Conservation (phyloP, 306 rosid genomes). For the Trifolium subterraneum region DNA sequence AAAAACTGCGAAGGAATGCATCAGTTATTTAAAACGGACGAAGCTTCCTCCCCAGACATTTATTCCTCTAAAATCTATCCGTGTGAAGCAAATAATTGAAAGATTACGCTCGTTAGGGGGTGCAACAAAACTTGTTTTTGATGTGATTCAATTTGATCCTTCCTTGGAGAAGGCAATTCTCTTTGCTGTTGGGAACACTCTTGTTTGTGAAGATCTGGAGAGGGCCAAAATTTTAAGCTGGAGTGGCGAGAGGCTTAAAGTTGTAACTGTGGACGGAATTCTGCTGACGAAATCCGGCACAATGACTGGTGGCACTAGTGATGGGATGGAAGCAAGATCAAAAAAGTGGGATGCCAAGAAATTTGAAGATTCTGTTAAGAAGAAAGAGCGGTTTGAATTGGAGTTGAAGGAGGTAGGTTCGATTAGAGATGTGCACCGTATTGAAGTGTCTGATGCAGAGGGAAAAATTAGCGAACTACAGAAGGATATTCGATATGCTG, state of each 20-base stretch:
- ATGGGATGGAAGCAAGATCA: constrained; percentile 97
- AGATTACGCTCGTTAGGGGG: neutral
- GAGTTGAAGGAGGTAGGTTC: constrained; percentile 92
- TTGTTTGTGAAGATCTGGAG: constrained; percentile 90
- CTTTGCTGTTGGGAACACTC: constrained; percentile 76
- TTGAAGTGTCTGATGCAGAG: constrained; percentile 87
- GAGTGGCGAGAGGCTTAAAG: constrained; percentile 93
- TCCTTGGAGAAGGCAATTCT: neutral
- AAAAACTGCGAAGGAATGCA: neutral
- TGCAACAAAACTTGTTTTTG: neutral
- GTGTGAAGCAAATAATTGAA: neutral
- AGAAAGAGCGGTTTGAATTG: constrained; percentile 75
- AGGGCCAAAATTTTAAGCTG: constrained; percentile 86
- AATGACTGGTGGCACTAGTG: constrained; percentile 77
- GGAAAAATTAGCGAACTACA: constrained; percentile 85
- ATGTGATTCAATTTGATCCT: constrained; percentile 60
- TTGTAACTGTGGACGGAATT: constrained; percentile 94
- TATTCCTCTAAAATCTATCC: neutral
- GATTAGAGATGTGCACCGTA: constrained; percentile 86
- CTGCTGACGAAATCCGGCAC: constrained; percentile 92
- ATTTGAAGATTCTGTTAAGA: constrained; percentile 68
- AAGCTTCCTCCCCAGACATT: neutral
- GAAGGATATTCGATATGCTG: constrained; percentile 90
- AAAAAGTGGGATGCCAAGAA: constrained; percentile 91
- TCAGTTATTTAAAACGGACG: neutral